These are phyloP conservation scores for Salvia sclarea DNA, from an alignment of 305 asterid species.

Conservation along the genomic window DNA sequence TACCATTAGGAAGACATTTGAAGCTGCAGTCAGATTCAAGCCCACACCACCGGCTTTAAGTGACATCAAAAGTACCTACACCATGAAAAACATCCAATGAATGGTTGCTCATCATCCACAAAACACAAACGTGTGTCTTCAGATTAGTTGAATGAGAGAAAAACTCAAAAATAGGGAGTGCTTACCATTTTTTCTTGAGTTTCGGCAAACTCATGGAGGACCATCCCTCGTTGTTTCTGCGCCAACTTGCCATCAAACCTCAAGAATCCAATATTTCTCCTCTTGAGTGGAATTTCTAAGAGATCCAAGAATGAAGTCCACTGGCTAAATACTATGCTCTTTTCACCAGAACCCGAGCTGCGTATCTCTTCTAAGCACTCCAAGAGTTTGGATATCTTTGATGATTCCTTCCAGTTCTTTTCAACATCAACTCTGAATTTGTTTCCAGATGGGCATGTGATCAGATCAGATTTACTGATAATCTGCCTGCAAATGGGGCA, in stretches of 20 bases:
- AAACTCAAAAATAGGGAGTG: slow-evolving; percentile 4
- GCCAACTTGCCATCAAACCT: slow-evolving; percentile 69
- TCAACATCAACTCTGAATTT: slow-evolving; percentile 49
- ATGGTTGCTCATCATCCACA: not conserved
- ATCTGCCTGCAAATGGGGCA: slow-evolving; percentile 76
- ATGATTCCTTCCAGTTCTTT: slow-evolving; percentile 73
- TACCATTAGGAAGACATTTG: slow-evolving; percentile 84
- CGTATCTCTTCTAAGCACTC: slow-evolving; percentile 51
- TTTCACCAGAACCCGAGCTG: slow-evolving; percentile 50
- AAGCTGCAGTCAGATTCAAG: slow-evolving; percentile 83
- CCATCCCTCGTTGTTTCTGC: slow-evolving; percentile 60
- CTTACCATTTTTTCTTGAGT: slow-evolving; percentile 54
- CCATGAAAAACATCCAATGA: not conserved
- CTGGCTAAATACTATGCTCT: slow-evolving; percentile 77
- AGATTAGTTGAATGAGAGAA: not conserved
- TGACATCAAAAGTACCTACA: slow-evolving; percentile 71
- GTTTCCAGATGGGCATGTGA: slow-evolving; percentile 63
- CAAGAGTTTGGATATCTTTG: slow-evolving; percentile 62
- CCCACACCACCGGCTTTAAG: slow-evolving; percentile 84
- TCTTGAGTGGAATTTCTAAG: slow-evolving; percentile 58
- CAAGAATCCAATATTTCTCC: slow-evolving; percentile 50
- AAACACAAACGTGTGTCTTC: not conserved
- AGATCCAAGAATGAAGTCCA: slow-evolving; percentile 80
- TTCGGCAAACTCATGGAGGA: slow-evolving; percentile 74
- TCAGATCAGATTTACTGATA: slow-evolving; percentile 54